Conservation (phyloP, 257 asterid genomes). For the Penstemon newberryi region DNA sequence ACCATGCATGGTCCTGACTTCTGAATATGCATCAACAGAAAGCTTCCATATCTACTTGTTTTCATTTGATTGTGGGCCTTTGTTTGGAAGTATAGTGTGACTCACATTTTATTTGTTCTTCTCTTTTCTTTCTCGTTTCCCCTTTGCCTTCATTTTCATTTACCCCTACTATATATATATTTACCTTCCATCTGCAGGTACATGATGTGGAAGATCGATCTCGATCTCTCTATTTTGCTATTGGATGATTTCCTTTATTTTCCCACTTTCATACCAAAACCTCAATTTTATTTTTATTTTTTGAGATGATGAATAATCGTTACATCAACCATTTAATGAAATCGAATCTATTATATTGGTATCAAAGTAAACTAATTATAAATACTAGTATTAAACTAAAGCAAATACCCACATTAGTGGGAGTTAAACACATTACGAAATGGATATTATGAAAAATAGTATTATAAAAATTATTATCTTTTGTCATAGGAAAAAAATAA, state of each 20-base stretch:
- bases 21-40: not conserved
- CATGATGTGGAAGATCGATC: not conserved
- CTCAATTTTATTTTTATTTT: not conserved
- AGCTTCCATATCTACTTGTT: not conserved
- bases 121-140: not conserved
- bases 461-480: too few species aligned
- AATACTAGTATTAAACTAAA: too few species aligned
- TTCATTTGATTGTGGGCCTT: constrained; percentile 21
- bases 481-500: too few species aligned
- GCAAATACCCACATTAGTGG: too few species aligned
- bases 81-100: not conserved
- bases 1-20: too few species aligned
- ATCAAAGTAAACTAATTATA: too few species aligned
- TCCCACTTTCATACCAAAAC: constrained; percentile 19
- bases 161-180: not conserved
- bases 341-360: too few species aligned
- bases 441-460: too few species aligned
- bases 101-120: not conserved
- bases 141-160: constrained; percentile 25
- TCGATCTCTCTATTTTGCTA: constrained; percentile 38
- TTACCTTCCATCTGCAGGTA: constrained; percentile 31
- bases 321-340: too few species aligned
- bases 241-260: constrained; percentile 30
- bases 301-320: too few species aligned
- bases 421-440: too few species aligned